Percentiles rank a stretch among this genome's conserved stretches.
Conservation (phyloP, 495 filamentous ascomycete species). For the Penicillium psychrofluorescens region DNA sequence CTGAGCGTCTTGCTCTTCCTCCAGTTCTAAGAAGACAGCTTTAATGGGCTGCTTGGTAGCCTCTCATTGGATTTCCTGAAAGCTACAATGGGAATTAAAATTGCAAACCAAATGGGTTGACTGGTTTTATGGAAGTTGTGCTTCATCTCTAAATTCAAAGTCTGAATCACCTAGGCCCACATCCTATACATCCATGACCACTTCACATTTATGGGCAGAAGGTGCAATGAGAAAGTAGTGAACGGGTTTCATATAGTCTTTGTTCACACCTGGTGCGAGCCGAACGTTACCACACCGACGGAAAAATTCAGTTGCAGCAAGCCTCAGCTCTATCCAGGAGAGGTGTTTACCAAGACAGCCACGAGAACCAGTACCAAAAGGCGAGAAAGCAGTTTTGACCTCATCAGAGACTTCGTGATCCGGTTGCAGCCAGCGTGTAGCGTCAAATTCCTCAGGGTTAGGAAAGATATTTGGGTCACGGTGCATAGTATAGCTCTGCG, state of each 20-base stretch:
- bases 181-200: not conserved
- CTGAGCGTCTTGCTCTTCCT: slow-evolving; percentile 6
- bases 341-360: slow-evolving; percentile 14
- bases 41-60: not conserved
- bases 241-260: slow-evolving; percentile 7
- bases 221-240: slow-evolving; percentile 11
- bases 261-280: slow-evolving; percentile 3
- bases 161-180: no score
- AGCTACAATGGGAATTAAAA: not conserved
- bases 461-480: slow-evolving; percentile 13
- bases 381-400: slow-evolving; percentile 2
- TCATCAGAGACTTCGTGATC: not conserved
- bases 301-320: slow-evolving; percentile 5
- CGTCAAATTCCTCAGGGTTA: slow-evolving; percentile 13
- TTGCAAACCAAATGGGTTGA: no score
- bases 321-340: slow-evolving; percentile 1
- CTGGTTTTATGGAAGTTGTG: no score
- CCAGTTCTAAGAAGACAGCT: slow-evolving; percentile 5
- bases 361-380: slow-evolving; percentile 13
- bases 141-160: no score
- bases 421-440: slow-evolving; percentile 8
- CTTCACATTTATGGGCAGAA: slow-evolving; percentile 6
- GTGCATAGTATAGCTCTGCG: slow-evolving; percentile 16
- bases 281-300: slow-evolving; percentile 3
- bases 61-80: not conserved